Evolutionary conservation across 2,329 filamentous ascomycete species (phyloP).

Genomic region (Clarireedia sp.): DNA sequence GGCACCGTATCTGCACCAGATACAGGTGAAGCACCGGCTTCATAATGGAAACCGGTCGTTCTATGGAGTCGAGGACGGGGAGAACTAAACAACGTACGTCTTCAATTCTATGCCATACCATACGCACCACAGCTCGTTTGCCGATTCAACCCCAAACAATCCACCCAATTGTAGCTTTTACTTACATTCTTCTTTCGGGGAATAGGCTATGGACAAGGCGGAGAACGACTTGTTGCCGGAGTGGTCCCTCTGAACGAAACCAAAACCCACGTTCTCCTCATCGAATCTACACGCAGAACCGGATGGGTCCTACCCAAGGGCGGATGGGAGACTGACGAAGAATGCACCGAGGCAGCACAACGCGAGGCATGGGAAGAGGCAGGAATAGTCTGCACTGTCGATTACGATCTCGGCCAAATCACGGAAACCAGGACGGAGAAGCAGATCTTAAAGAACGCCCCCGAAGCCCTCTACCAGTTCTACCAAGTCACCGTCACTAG

Average conservation of each 20-base stretch:
- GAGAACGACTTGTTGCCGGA: constrained; percentile 90
- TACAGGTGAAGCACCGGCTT: constrained; percentile 23
- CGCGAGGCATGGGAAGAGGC: constrained; percentile 98
- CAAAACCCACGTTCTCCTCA: constrained; percentile 81
- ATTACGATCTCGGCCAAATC: constrained; percentile 80
- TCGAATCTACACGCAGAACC: constrained; percentile 83
- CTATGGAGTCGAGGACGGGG: constrained; percentile 68
- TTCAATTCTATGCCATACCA: constrained; percentile 11
- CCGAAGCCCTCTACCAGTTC: constrained; percentile 65
- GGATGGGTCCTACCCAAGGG: constrained; percentile 97
- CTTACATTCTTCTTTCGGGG: constrained; percentile 21
- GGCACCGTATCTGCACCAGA: constrained; percentile 15
- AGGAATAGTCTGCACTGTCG: constrained; percentile 78
- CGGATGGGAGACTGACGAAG: constrained; percentile 94
- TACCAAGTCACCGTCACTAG: constrained; percentile 82
- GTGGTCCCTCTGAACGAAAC: constrained; percentile 84
- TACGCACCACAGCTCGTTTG: background rate
- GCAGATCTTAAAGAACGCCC: constrained; percentile 54
- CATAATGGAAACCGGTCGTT: constrained; percentile 36
- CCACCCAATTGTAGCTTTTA: background rate
- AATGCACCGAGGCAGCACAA: constrained; percentile 74
- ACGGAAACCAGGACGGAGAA: constrained; percentile 77
- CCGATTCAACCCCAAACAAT: background rate
- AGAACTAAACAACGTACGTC: constrained; percentile 75
- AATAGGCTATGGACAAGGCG: constrained; percentile 81